A percentile compares a stretch with the other conserved stretches of the same genome.
Conservation (phyloP, 2,329 filamentous ascomycete genomes). For the Aspergillus fijiensis region DNA sequence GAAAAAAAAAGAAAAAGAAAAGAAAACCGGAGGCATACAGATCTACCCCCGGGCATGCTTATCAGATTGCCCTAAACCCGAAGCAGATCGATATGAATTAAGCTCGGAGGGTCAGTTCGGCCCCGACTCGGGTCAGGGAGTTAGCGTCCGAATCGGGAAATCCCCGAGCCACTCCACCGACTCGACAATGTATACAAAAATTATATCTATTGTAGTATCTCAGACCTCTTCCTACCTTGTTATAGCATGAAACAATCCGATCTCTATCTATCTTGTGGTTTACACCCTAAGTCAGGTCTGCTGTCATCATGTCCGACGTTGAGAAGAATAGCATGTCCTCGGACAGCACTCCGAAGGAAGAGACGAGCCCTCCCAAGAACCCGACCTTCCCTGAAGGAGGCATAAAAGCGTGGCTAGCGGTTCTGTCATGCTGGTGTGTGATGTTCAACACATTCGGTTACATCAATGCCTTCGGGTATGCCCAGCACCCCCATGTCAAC, state of each 20-base stretch:
- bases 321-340: neutral
- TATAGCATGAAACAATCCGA: neutral
- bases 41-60: neutral
- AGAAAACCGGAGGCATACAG: too few relatives aligned
- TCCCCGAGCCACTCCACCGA: neutral
- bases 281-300: neutral
- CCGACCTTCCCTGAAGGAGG: conserved; percentile 29
- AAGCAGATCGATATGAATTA: neutral
- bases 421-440: conserved; percentile 22
- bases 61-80: neutral
- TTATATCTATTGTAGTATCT: neutral
- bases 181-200: neutral
- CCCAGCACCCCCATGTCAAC: neutral
- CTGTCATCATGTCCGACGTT: neutral
- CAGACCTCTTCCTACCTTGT: too few relatives aligned
- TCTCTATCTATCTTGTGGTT: neutral
- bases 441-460: conserved; percentile 31
- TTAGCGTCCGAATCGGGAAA: neutral
- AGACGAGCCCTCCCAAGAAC: neutral
- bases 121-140: neutral
- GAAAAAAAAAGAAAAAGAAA: too few relatives aligned
- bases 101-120: neutral
- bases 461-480: conserved; percentile 28
- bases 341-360: neutral
- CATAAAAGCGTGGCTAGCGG: conserved; percentile 25